A percentile compares a stretch with the other conserved stretches of the same genome.
Conservation (phyloP, 2,329 filamentous ascomycete genomes). For the Colletotrichum filicis region DNA sequence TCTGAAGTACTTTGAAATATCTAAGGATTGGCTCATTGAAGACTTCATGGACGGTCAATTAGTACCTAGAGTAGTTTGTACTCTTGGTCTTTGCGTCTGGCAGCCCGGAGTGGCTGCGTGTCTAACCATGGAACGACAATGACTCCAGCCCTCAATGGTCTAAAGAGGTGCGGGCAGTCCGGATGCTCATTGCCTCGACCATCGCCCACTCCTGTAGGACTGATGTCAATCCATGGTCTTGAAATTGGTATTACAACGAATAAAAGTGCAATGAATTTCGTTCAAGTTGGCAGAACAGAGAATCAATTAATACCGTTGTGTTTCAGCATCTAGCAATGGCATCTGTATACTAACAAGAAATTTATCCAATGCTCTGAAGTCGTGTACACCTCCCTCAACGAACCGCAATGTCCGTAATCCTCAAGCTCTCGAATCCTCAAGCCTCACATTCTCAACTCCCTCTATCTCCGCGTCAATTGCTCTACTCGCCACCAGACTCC, state of each 20-base stretch:
- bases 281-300: not conserved
- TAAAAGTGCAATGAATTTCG: not conserved
- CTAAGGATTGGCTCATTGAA: no score
- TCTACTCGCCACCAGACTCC: no score
- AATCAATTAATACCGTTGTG: no score
- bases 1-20: no score
- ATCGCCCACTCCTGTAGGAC: not conserved
- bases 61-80: not conserved
- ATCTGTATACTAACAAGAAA: not conserved
- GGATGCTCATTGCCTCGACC: not conserved
- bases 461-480: no score
- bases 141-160: not conserved
- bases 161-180: not conserved
- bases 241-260: not conserved
- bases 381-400: not conserved
- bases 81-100: not conserved
- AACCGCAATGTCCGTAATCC: no score
- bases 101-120: not conserved
- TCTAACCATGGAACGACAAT: not conserved
- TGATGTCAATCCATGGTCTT: not conserved
- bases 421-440: no score
- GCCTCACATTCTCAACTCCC: no score
- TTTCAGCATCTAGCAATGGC: not conserved
- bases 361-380: not conserved
- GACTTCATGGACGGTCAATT: not conserved